Base-by-base conservation (phyloP, 345 rosid species). In the Camelina hispida region DNA sequence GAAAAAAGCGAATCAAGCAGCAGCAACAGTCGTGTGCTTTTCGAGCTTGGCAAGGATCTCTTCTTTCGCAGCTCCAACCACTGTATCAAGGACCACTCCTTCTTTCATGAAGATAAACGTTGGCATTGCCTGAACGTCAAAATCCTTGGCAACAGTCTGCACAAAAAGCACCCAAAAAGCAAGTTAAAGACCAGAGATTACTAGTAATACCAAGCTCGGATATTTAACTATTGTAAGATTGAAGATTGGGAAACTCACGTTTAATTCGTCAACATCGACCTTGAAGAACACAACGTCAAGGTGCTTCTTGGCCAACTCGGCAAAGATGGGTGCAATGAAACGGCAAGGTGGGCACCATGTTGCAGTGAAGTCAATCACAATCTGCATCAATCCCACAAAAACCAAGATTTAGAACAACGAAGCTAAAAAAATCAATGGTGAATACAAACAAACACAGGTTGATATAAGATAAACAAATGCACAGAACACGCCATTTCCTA, bases 261-360 rank as follows among this genome's bases (percentile, higher is more conserved):
- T 37, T 78, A 89, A 54, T 52, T 87, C 89, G 54, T 88, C 97
- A 0, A 91, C 90, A 62, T 89, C 97, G 40, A 89, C 88, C 83
- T 89, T 91, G 81, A 91, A 81, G 91, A 89, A 87, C 20, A 70
- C 75, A 2, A 79, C 88, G 37, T 73, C 1, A 1, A 79, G 76
- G 56, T 68, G 23, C 75, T 65, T 85, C 85, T 80, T 89, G 5
- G 93, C 93, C 6, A 75, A 30, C 4, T 89, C 90, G 1, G 22
- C 87, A 69, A 92, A 59, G 72, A 89, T 4, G 2, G 96, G 97
- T 10, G 96, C 74, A 12, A 92, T 87, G 68, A 84, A 15, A 44
- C 92, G 90, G 67, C 93, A 89, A 4, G 97, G 93, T 43, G 84
- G 83, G 60, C 96, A 89, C 97, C 97, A 92, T 35, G 89, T 61